These are phyloP conservation scores for Phalaenopsis equestris DNA, from an alignment of 106 monocot species.

Conservation along the genomic window DNA sequence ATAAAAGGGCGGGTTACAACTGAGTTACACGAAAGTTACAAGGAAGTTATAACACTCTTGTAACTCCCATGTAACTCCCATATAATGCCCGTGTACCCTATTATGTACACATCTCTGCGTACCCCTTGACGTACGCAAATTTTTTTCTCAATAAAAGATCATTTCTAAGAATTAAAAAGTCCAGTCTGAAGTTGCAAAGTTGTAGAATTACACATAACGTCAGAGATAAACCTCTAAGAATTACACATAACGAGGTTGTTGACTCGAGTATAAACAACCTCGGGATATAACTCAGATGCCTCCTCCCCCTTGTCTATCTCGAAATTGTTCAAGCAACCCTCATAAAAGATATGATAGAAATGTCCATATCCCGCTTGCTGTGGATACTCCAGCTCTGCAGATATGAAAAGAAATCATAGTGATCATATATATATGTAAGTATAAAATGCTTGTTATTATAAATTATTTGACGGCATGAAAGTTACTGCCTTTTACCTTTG, in stretches of 20 bases:
- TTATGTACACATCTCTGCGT: no score
- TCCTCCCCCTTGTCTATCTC: slow-evolving; percentile 36
- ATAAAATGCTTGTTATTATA: no score
- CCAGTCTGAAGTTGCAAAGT: neutral
- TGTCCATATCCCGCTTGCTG: slow-evolving; percentile 44
- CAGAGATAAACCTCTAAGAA: slow-evolving; percentile 63
- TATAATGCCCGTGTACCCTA: no score
- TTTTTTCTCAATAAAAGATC: no score
- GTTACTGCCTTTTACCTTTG: slow-evolving; percentile 17
- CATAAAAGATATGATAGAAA: slow-evolving; percentile 47
- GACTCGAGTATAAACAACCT: slow-evolving; percentile 41
- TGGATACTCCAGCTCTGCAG: slow-evolving; percentile 35
- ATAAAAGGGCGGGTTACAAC: no score
- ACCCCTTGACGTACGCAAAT: no score
- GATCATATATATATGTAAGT: no score
- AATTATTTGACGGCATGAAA: no score
- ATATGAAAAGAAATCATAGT: neutral
- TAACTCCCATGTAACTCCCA: no score
- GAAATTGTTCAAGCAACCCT: slow-evolving; percentile 63
- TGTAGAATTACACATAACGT: slow-evolving; percentile 14
- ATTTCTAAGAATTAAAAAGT: neutral
- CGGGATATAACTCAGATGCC: slow-evolving; percentile 48
- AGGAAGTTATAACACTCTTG: no score
- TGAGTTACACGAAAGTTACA: no score
- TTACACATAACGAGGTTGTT: no score